A percentile compares a stretch with the other conserved stretches of the same genome.
phyloP scores from a whole-genome alignment of 257 asterid genomes.

The Leonotis leonurus region DNA sequence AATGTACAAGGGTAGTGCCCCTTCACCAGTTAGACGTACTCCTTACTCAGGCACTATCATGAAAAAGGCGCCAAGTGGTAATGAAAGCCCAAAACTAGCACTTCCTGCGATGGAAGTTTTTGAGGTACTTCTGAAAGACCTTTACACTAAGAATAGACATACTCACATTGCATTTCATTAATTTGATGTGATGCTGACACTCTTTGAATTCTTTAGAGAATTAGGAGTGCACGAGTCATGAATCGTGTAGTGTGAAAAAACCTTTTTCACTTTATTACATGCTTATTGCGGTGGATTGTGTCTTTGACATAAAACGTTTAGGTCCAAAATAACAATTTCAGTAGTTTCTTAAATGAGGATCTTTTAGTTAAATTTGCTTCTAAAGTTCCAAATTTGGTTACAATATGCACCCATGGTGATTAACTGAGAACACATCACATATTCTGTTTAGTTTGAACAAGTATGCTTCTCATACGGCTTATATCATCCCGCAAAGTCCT shows the following conservation, averaged over 20 bases:
- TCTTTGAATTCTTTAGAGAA: background rate
- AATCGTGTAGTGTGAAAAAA: background rate
- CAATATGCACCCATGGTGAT: background rate
- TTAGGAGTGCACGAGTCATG: background rate
- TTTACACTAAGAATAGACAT: slow-evolving; percentile 12
- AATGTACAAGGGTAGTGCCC: slow-evolving; percentile 76
- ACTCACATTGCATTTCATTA: background rate
- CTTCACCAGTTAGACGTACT: slow-evolving; percentile 56
- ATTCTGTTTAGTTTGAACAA: background rate
- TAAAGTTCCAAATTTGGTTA: background rate
- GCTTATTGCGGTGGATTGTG: background rate
- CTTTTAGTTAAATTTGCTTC: background rate
- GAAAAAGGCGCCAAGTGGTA: slow-evolving; percentile 29
- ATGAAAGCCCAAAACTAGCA: slow-evolving; percentile 31
- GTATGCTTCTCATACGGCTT: background rate
- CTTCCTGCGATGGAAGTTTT: slow-evolving; percentile 39
- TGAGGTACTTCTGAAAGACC: slow-evolving; percentile 47
- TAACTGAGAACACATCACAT: background rate
- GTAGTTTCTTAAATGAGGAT: background rate
- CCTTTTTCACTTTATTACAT: background rate
- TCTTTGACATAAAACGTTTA: background rate
- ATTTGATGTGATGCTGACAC: background rate
- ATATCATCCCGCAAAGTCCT: background rate
- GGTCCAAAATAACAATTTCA: background rate
- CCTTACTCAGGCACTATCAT: slow-evolving; percentile 31